These are phyloP conservation scores for Botrytis fragariae DNA, from an alignment of 2,329 filamentous ascomycete species.

Conservation along the genomic window DNA sequence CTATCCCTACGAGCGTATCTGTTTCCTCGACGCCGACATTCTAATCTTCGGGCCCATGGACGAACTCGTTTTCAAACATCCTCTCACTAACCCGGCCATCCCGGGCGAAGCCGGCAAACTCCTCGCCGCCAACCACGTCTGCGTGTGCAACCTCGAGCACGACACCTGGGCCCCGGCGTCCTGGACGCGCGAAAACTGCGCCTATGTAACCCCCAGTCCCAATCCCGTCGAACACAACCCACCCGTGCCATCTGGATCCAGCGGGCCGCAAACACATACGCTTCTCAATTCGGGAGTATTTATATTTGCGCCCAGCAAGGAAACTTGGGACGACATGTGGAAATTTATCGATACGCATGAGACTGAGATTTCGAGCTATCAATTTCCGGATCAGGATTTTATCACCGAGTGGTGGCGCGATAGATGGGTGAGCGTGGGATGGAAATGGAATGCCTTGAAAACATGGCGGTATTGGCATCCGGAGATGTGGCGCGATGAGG, in stretches of 20 bases:
- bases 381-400: conserved; percentile 58
- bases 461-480: conserved; percentile 9
- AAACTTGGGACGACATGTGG: conserved; percentile 40
- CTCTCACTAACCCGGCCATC: conserved; percentile 45
- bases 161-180: conserved; percentile 63
- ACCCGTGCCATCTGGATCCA: not conserved
- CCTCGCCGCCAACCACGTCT: conserved; percentile 75
- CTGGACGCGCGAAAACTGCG: conserved; percentile 59
- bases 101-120: not conserved
- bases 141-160: conserved; percentile 74
- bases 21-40: conserved; percentile 86
- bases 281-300: conserved; percentile 53
- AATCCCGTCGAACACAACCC: too few relatives aligned
- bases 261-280: conserved; percentile 37
- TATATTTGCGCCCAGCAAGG: conserved; percentile 48
- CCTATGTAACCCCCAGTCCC: conserved; percentile 42
- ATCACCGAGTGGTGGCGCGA: conserved; percentile 52
- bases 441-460: conserved; percentile 42
- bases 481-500: conserved; percentile 41
- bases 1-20: conserved; percentile 66
- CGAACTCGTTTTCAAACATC: conserved; percentile 71
- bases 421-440: conserved; percentile 55
- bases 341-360: conserved; percentile 26
- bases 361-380: conserved; percentile 38
- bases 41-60: conserved; percentile 79